These are phyloP conservation scores for Fusarium sororula DNA, from an alignment of 2,329 filamentous ascomycete genomes.

Conservation along the genomic window DNA sequence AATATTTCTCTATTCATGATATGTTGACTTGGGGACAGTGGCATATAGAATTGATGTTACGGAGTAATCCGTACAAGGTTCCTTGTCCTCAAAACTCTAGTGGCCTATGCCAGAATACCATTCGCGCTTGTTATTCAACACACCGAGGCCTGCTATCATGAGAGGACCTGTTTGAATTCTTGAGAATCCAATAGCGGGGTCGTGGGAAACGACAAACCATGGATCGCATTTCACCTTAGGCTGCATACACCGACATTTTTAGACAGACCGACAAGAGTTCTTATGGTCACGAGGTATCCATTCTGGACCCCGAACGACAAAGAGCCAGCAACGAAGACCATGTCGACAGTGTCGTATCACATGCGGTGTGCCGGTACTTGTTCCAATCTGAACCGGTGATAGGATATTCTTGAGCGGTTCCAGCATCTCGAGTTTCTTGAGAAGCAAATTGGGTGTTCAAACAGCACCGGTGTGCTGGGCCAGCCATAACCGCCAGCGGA, in stretches of 20 bases:
- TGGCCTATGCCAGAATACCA: slow-evolving; percentile 9
- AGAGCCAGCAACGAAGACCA: slow-evolving; percentile 19
- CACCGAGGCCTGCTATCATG: background rate
- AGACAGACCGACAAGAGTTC: slow-evolving; percentile 30
- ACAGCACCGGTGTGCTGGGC: slow-evolving; percentile 41
- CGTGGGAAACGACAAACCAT: slow-evolving; percentile 13
- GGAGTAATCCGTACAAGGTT: background rate
- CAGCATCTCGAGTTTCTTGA: slow-evolving; percentile 13
- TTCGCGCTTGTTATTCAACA: slow-evolving; percentile 8
- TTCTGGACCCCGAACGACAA: slow-evolving; percentile 17
- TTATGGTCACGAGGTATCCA: slow-evolving; percentile 31
- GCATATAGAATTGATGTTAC: background rate
- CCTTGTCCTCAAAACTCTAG: background rate
- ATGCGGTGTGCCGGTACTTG: slow-evolving; percentile 31
- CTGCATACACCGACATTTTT: slow-evolving; percentile 44
- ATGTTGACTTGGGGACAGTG: background rate
- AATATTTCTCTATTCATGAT: background rate
- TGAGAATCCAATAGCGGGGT: slow-evolving; percentile 31
- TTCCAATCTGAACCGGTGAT: slow-evolving; percentile 6
- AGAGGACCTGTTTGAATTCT: slow-evolving; percentile 2
- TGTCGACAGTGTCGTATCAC: slow-evolving; percentile 31
- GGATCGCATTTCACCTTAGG: slow-evolving; percentile 7
- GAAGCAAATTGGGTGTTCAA: slow-evolving; percentile 29
- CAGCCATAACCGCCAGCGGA: slow-evolving; percentile 34
- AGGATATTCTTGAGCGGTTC: slow-evolving; percentile 20